Evolutionary conservation across 768 basidiomycete species (phyloP).

Genomic region (Gautieria morchelliformis): DNA sequence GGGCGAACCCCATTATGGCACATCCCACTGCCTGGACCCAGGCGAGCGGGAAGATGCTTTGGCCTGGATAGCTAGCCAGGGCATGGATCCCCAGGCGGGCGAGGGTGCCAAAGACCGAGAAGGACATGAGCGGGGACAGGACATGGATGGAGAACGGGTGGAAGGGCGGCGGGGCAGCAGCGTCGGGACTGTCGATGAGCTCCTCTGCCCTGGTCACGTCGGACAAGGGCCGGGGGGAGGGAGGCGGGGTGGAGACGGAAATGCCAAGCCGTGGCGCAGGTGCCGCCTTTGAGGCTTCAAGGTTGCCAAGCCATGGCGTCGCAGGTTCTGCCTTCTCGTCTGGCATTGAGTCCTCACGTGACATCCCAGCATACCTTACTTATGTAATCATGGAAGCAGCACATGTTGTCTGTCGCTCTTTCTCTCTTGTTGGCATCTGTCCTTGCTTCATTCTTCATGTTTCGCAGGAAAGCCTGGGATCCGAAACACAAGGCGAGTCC

Average conservation of each 20-base stretch:
- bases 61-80: slow-evolving; percentile 62
- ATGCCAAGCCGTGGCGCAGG: no score
- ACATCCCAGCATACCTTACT: no score
- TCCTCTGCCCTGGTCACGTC: no score
- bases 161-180: slow-evolving; percentile 15
- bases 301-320: no score
- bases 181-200: no score
- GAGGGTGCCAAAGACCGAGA: slow-evolving; percentile 79
- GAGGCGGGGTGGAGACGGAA: no score
- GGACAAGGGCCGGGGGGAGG: no score
- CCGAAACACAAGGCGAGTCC: slow-evolving; percentile 33
- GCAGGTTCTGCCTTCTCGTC: no score
- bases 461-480: slow-evolving; percentile 34
- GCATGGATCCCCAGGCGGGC: slow-evolving; percentile 72
- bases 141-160: slow-evolving; percentile 54
- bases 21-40: slow-evolving; percentile 87
- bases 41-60: slow-evolving; percentile 69
- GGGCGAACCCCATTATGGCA: slow-evolving; percentile 77
- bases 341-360: no score
- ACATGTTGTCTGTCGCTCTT: neutral
- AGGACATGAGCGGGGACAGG: slow-evolving; percentile 64
- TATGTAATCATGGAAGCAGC: no score
- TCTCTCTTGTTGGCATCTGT: neutral
- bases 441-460: slow-evolving; percentile 2
- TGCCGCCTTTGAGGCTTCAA: no score